These are phyloP conservation scores for Hanseniaspora nectarophila DNA, from an alignment of 805 yeast species.

Conservation along the genomic window DNA sequence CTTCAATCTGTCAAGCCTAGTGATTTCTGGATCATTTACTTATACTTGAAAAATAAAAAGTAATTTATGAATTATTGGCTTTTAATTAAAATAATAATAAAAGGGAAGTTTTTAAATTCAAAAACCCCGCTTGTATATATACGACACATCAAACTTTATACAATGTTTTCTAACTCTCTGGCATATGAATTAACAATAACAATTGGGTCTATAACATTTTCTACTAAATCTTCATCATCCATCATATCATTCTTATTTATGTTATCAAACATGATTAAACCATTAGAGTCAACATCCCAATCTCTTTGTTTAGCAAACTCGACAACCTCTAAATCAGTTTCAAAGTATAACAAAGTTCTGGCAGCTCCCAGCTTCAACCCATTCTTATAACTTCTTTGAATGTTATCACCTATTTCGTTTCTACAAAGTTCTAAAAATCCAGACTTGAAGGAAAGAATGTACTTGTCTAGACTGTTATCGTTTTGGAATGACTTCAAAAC, in stretches of 20 bases:
- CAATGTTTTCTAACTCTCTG: constrained; percentile 6
- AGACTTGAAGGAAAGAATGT: constrained; percentile 54
- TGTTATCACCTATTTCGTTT: constrained; percentile 70
- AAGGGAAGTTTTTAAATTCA: neutral
- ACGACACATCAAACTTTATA: neutral
- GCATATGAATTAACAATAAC: constrained; percentile 4
- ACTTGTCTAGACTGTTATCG: constrained; percentile 49
- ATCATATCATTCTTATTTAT: constrained; percentile 19
- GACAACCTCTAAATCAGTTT: constrained; percentile 43
- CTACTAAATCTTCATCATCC: constrained; percentile 29
- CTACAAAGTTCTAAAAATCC: constrained; percentile 70
- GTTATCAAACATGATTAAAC: constrained; percentile 36
- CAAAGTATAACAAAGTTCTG: constrained; percentile 63
- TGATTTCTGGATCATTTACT: constrained; percentile 41
- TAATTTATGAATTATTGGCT: no score
- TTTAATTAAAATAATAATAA: no score
- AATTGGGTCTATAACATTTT: constrained; percentile 8
- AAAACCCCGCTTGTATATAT: neutral
- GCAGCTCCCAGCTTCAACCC: constrained; percentile 68
- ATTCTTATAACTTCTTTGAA: constrained; percentile 63
- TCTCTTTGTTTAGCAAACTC: constrained; percentile 42
- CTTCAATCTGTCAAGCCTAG: constrained; percentile 85
- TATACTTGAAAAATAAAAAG: constrained; percentile 31
- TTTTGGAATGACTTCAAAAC: constrained; percentile 59
- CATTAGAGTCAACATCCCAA: constrained; percentile 48